Evolutionary conservation across 179 eudicot species (phyloP), one percentile per base, ranked within the genome.

Genomic region (Camellia oleifera): DNA sequence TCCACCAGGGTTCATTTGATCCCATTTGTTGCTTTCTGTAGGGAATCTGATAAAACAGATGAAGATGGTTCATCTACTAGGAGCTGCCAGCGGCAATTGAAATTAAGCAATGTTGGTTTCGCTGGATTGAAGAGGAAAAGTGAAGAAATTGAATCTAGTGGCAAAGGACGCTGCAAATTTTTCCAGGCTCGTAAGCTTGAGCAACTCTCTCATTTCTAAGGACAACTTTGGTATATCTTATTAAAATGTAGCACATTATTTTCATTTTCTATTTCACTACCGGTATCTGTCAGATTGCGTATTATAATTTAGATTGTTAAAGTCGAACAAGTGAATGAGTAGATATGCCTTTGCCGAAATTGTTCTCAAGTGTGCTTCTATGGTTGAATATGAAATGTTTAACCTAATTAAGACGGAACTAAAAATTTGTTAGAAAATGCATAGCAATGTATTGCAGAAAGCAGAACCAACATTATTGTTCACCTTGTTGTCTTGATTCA

Each of bases 131-230:
- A 92, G 86, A 91, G 79, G 80, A 93, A 79, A 79, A 89, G 87
- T 78, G 99, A 92, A 88, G 97, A 95, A 62, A 89, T 87, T 12
- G 98, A 91, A 83, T 95, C 99, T 70, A 90, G 90, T 81, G 94
- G 97, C 75, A 95, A 90, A 85, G 98, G 94, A 50, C 95, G 97
- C 78, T 85, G 93, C 94, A 95, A 93, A 79, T 94, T 95, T 84
- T 95, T 95, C 82, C 97, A 93, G 83, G 83, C 91, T 83, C 99
- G 98, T 77, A 95, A 94, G 81, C 97, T 95, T 4, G 94, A 95
- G 84, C 92, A 87, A 78, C 86, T 95, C 54, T 72, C 88, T 71
- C 85, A 87, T 63, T 95, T 93, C 87, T 95, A 82, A 85, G 76
- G 73, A 52, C 26, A 23, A 65, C 4, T 52, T 50, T 23, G 58